These are phyloP conservation scores for Gossypium bickii DNA, from an alignment of 345 rosid species.

Conservation along the genomic window DNA sequence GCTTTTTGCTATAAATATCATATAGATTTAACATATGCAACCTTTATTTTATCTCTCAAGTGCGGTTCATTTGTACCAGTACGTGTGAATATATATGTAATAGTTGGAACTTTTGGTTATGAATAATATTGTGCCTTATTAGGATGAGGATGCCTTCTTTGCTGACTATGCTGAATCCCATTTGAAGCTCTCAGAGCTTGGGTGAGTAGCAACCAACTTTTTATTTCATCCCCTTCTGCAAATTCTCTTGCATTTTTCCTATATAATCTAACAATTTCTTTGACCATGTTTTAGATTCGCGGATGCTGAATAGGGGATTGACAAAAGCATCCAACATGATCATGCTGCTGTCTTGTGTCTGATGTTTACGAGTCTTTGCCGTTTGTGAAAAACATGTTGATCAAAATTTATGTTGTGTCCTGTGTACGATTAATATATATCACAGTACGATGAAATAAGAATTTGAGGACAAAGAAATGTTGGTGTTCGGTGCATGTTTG, in stretches of 20 bases:
- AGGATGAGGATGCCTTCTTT: conserved; percentile 85
- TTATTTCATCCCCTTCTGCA: background rate
- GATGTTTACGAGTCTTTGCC: background rate
- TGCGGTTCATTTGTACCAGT: too few species aligned
- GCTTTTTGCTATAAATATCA: background rate
- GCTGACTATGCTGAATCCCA: conserved; percentile 70
- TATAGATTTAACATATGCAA: too few species aligned
- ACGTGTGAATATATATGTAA: too few species aligned
- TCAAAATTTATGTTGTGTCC: background rate
- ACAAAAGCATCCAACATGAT: background rate
- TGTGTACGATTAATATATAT: background rate
- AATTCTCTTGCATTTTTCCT: background rate
- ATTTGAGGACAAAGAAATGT: background rate
- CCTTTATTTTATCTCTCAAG: too few species aligned
- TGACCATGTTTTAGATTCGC: conserved; percentile 25
- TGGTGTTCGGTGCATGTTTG: background rate
- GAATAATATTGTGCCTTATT: background rate
- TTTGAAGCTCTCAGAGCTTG: conserved; percentile 78
- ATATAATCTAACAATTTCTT: background rate
- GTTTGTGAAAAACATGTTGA: background rate
- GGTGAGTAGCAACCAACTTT: conserved; percentile 31
- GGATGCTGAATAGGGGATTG: conserved; percentile 25
- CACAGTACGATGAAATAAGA: background rate
- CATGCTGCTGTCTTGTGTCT: background rate
- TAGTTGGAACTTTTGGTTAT: background rate